phyloP scores from a whole-genome alignment of 768 basidiomycete species.

The Vishniacozyma victoriae region DNA sequence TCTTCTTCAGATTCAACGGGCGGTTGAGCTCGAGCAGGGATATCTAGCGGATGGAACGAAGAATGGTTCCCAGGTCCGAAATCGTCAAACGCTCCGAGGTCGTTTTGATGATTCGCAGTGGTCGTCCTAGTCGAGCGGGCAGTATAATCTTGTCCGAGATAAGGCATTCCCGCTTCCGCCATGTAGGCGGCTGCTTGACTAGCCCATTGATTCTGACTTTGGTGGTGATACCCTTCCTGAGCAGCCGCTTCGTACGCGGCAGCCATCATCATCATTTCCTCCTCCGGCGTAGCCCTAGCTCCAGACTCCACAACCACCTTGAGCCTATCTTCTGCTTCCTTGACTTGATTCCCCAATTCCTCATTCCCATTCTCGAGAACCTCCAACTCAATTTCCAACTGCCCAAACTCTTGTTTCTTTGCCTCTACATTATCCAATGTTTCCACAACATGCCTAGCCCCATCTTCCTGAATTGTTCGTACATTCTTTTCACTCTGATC shows the following conservation, averaged over 20 bases:
- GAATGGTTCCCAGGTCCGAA: constrained; percentile 36
- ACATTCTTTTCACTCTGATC: constrained; percentile 59
- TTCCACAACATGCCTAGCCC: constrained; percentile 59
- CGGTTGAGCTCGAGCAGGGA: constrained; percentile 1
- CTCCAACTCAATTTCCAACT: constrained; percentile 50
- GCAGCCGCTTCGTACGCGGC: constrained; percentile 40
- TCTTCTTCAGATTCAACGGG: constrained; percentile 14
- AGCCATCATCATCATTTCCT: constrained; percentile 46
- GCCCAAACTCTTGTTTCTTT: constrained; percentile 57
- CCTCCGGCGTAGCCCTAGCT: constrained; percentile 45
- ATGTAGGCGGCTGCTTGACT: constrained; percentile 42
- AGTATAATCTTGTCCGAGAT: constrained; percentile 32
- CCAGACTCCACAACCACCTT: constrained; percentile 58
- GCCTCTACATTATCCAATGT: constrained; percentile 54
- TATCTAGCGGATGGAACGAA: background rate
- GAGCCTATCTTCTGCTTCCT: constrained; percentile 63
- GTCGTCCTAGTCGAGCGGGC: constrained; percentile 16
- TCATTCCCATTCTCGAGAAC: constrained; percentile 52
- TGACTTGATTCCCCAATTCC: constrained; percentile 58
- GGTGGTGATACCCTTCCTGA: constrained; percentile 32
- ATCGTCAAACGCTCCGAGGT: constrained; percentile 46
- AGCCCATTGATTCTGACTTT: constrained; percentile 35
- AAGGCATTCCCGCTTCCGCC: constrained; percentile 44
- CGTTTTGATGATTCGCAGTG: constrained; percentile 13
- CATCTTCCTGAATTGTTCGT: constrained; percentile 52